These are phyloP conservation scores for Trypanosoma brucei DNA, from an alignment of 208 protist genomes.

Conservation along the genomic window DNA sequence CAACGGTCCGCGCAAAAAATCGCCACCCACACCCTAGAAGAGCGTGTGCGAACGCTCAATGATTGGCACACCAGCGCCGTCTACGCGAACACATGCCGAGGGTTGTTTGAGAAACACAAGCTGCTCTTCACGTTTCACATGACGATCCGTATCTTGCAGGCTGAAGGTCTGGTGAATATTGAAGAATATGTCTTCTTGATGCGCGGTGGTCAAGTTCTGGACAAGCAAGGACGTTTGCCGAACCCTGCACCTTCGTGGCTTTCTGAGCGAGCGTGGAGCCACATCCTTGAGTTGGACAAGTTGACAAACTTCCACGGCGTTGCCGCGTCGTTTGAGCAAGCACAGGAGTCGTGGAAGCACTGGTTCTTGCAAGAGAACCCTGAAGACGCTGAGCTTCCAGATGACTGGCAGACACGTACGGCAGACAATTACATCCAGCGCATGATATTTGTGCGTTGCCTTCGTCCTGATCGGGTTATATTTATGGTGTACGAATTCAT, in stretches of 20 bases:
- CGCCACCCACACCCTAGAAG: conserved; percentile 69
- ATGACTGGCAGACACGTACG: conserved; percentile 92
- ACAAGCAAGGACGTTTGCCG: conserved; percentile 88
- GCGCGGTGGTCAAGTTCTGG: conserved; percentile 93
- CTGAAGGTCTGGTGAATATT: conserved; percentile 84
- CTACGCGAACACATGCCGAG: conserved; percentile 97
- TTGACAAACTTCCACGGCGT: conserved; percentile 95
- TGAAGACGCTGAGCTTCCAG: conserved; percentile 93
- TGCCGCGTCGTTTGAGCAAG: conserved; percentile 93
- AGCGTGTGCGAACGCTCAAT: conserved; percentile 95
- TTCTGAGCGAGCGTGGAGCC: conserved; percentile 94
- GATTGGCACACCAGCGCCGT: conserved; percentile 96
- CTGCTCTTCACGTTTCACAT: conserved; percentile 99
- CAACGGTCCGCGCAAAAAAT: conserved; percentile 91
- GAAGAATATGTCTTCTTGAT: conserved; percentile 99
- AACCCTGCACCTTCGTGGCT: conserved; percentile 97
- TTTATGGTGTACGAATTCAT: conserved; percentile 97
- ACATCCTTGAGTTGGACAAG: conserved; percentile 96
- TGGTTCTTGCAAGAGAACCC: conserved; percentile 95
- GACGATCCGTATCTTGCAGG: conserved; percentile 94
- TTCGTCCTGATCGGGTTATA: conserved; percentile 96
- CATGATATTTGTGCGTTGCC: conserved; percentile 97
- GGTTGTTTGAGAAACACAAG: conserved; percentile 99
- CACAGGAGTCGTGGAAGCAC: conserved; percentile 88
- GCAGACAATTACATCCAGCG: conserved; percentile 92